These are phyloP conservation scores for Aristolochia californica DNA, from an alignment of 164 flowering plant genomes.

Conservation along the genomic window DNA sequence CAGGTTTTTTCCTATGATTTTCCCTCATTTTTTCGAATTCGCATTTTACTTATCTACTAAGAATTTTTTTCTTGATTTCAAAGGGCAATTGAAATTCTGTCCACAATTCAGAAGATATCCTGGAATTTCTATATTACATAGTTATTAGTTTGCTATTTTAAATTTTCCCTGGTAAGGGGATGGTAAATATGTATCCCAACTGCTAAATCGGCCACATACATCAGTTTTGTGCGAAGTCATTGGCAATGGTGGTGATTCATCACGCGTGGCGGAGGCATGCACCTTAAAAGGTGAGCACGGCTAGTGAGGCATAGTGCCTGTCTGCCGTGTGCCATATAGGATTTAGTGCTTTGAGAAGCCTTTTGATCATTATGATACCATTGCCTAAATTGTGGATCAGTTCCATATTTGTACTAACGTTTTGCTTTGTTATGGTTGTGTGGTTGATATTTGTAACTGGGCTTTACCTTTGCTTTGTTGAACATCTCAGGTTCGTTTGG, in stretches of 20 bases:
- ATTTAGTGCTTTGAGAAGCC: constrained; percentile 5
- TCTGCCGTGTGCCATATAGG: constrained; percentile 95
- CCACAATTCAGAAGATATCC: constrained; percentile 58
- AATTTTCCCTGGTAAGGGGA: constrained; percentile 47
- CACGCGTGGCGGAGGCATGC: constrained; percentile 58
- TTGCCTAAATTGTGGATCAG: not conserved
- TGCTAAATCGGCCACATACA: constrained; percentile 54
- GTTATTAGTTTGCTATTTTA: constrained; percentile 16
- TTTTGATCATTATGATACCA: not conserved
- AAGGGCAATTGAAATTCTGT: constrained; percentile 48
- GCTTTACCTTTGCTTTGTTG: constrained; percentile 6
- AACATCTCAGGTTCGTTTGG: constrained; percentile 63
- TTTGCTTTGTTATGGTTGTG: no score
- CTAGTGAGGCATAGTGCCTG: constrained; percentile 92
- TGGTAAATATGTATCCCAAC: constrained; percentile 39
- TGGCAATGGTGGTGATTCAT: constrained; percentile 78
- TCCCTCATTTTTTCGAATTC: constrained; percentile 23
- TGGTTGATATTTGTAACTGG: not conserved
- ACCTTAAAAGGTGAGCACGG: constrained; percentile 98
- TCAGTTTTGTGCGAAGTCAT: constrained; percentile 52
- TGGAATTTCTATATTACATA: constrained; percentile 40
- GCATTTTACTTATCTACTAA: constrained; percentile 38
- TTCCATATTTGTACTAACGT: not conserved
- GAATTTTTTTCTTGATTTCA: constrained; percentile 35
- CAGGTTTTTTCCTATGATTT: constrained; percentile 26